These are phyloP conservation scores for Morella rubra DNA, from an alignment of 306 rosid species.

Conservation along the genomic window DNA sequence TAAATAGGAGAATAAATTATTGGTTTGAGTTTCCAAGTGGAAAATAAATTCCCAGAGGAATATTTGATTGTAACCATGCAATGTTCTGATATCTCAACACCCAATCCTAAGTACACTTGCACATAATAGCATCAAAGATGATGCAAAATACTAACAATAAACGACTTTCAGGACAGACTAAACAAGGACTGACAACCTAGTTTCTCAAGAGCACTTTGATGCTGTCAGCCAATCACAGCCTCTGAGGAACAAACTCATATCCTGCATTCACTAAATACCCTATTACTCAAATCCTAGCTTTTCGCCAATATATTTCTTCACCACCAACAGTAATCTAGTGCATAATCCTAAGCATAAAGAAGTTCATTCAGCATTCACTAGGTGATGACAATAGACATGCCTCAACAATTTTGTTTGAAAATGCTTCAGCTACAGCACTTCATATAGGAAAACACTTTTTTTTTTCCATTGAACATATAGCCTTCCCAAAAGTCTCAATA, in stretches of 20 bases:
- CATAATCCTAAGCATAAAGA: neutral
- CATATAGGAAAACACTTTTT: neutral
- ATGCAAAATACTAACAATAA: neutral
- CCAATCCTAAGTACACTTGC: neutral
- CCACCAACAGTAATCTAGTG: neutral
- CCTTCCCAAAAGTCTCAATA: neutral
- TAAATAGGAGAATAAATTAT: slow-evolving; percentile 4
- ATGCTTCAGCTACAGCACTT: neutral
- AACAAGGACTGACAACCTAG: neutral
- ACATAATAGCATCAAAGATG: neutral
- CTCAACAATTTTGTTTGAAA: neutral
- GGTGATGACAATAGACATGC: neutral
- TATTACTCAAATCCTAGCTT: neutral
- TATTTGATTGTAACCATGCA: slow-evolving; percentile 1
- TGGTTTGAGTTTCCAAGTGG: slow-evolving; percentile 15
- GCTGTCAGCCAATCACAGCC: neutral
- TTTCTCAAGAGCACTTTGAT: neutral
- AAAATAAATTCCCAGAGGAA: neutral
- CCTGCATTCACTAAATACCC: neutral
- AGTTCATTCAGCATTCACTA: neutral
- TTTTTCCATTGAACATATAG: neutral
- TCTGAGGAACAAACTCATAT: neutral
- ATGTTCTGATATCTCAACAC: neutral
- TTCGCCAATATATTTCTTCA: neutral
- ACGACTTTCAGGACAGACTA: neutral